Conservation (phyloP, 1,284 basidiomycete species). For the Puccinia triticina region DNA sequence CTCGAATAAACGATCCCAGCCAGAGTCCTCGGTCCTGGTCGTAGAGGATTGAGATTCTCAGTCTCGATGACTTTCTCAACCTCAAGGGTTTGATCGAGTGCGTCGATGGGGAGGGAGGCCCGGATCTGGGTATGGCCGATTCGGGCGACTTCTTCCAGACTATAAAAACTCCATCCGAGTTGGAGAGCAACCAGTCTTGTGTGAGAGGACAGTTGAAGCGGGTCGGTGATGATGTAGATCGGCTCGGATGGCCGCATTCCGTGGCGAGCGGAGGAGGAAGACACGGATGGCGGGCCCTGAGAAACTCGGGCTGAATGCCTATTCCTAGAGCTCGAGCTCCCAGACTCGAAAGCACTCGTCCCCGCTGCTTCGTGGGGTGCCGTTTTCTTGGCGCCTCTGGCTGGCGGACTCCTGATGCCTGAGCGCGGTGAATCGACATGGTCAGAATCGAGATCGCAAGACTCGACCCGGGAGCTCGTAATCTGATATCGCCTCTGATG, state of each 20-base stretch:
- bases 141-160: conserved; percentile 35
- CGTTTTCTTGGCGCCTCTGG: neutral
- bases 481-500: conserved; percentile 16
- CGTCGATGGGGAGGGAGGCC: neutral
- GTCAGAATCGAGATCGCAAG: neutral
- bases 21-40: neutral
- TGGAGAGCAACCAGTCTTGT: conserved; percentile 4
- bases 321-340: neutral
- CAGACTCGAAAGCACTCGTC: neutral
- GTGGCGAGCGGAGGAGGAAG: neutral
- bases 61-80: neutral
- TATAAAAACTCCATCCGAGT: conserved; percentile 29
- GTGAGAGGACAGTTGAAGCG: neutral
- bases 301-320: neutral
- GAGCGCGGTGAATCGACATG: neutral
- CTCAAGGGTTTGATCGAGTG: conserved; percentile 8
- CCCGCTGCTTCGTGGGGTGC: neutral
- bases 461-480: neutral
- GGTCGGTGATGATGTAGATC: conserved; percentile 39
- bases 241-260: neutral
- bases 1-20: conserved; percentile 43
- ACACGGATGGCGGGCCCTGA: neutral
- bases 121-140: neutral
- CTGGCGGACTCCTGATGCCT: neutral
- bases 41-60: conserved; percentile 18